phyloP scores from a whole-genome alignment of 23 red algal species.

The Pyropia haitanensis region DNA sequence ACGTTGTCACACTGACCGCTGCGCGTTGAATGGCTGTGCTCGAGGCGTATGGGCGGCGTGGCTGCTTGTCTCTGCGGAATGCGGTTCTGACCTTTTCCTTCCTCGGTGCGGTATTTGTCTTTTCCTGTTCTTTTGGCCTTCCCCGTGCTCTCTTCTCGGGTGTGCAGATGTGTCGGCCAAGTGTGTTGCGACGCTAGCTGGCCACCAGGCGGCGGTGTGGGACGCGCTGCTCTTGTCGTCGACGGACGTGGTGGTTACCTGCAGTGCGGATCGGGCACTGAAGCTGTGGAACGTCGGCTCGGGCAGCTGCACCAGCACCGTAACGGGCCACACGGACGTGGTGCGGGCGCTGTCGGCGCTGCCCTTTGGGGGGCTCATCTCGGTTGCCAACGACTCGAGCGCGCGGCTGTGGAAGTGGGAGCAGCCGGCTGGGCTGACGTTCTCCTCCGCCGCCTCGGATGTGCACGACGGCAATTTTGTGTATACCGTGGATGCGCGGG shows the following conservation, averaged over 20 bases:
- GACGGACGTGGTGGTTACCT: conserved; percentile 39
- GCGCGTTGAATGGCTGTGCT: conserved; percentile 26
- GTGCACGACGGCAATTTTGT: conserved; percentile 58
- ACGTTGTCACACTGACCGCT: conserved; percentile 23
- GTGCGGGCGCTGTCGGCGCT: conserved; percentile 44
- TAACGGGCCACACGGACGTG: conserved; percentile 48
- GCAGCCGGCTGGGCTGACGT: conserved; percentile 1
- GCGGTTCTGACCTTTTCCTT: too few species aligned
- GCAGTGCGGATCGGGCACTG: conserved; percentile 42
- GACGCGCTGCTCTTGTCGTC: conserved; percentile 16
- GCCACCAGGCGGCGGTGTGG: conserved; percentile 76
- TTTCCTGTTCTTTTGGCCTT: too few species aligned
- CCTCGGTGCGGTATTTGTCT: too few species aligned
- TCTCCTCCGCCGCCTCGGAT: conserved; percentile 12
- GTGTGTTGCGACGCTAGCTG: conserved; percentile 31
- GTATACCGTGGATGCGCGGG: conserved; percentile 31
- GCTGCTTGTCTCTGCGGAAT: background rate
- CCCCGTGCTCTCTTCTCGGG: background rate
- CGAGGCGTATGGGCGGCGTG: conserved; percentile 13
- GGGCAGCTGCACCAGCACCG: conserved; percentile 7
- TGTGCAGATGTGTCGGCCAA: background rate
- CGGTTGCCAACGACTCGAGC: conserved; percentile 57
- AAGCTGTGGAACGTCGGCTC: conserved; percentile 40
- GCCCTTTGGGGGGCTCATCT: conserved; percentile 32
- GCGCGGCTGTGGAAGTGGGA: conserved; percentile 31